Base-by-base conservation (phyloP, 441 rosid genomes). In the Mallotus repandus region DNA sequence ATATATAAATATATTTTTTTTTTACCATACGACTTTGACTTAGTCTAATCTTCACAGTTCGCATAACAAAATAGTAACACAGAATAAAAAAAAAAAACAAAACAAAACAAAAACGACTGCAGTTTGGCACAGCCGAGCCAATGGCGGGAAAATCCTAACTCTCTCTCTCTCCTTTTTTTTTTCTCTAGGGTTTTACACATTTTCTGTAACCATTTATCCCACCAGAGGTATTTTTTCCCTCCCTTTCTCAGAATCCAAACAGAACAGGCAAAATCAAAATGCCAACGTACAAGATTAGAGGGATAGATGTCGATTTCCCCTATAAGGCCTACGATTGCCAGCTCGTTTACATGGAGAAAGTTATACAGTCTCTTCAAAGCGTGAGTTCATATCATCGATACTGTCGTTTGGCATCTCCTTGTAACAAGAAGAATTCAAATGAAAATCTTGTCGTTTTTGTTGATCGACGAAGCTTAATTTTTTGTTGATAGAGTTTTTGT, bases 301-400 rank as follows among this genome's bases (percentile, higher is more conserved):
- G 97, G 76, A 83, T 96, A 83, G 82, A 90, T 65, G 99, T 93
- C 61, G 97, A 93, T 68, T 96, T 96, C 81, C 99, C 98, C 6
- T 96, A 85, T 79, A 93, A 91, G 73, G 97, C 98, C 2, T 93
- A 96, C 74, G 89, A 90, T 70, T 91, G 94, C 75, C 98, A 93
- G 86, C 87, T 93, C 66, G 85, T 82, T 64, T 93, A 93, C 92
- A 96, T 93, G 99, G 97, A 96, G 68, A 89, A 87, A 86, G 97
- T 96, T 16, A 88, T 96, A 74, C 86, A 91, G 69, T 83, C 97
- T 79, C 96, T 93, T 63, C 98, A 93, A 82, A 88, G 73, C 70
- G 99, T 90, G 66, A 81, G 89, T 77, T n/a, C 64, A 41, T 8
- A 11, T 16, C 58, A 41, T 5, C 7, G 50, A 22, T 13, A 12